Conservation (phyloP, 306 rosid genomes). For the Aeschynomene evenia region DNA sequence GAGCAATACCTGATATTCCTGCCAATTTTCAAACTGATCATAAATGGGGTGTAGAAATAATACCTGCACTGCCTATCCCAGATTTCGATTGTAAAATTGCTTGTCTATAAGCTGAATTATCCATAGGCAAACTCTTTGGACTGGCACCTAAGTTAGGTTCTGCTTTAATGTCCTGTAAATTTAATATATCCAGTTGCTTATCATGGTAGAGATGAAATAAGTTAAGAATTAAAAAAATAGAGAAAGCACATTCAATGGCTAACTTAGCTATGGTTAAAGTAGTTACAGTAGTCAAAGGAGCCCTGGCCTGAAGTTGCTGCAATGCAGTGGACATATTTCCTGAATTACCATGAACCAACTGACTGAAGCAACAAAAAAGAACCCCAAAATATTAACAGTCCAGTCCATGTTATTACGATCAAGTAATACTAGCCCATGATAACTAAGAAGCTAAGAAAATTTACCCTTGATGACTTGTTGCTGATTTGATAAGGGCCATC, state of each 20-base stretch:
- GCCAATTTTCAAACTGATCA: background rate
- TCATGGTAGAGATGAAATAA: slow-evolving; percentile 16
- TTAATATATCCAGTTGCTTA: slow-evolving; percentile 38
- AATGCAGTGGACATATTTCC: slow-evolving; percentile 69
- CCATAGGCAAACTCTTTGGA: slow-evolving; percentile 74
- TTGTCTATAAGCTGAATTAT: slow-evolving; percentile 71
- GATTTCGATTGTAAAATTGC: slow-evolving; percentile 78
- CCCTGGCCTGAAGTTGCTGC: slow-evolving; percentile 74
- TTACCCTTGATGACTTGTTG: slow-evolving; percentile 81
- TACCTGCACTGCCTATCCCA: slow-evolving; percentile 73
- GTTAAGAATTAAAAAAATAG: slow-evolving; percentile 16
- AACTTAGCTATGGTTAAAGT: slow-evolving; percentile 31
- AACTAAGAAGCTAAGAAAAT: slow-evolving; percentile 19
- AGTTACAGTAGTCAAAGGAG: slow-evolving; percentile 61
- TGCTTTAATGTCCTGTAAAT: slow-evolving; percentile 65
- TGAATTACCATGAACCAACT: slow-evolving; percentile 70
- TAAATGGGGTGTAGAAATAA: background rate
- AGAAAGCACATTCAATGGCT: background rate
- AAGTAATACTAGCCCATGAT: slow-evolving; percentile 1
- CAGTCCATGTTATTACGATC: slow-evolving; percentile 8
- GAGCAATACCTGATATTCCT: too few relatives aligned
- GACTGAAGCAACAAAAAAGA: slow-evolving; percentile 53
- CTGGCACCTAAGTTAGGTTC: slow-evolving; percentile 60
- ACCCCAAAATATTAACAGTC: slow-evolving; percentile 22
- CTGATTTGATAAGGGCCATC: slow-evolving; percentile 70